phyloP scores from a whole-genome alignment of 306 rosid genomes.

The Cicer chorassanicum region DNA sequence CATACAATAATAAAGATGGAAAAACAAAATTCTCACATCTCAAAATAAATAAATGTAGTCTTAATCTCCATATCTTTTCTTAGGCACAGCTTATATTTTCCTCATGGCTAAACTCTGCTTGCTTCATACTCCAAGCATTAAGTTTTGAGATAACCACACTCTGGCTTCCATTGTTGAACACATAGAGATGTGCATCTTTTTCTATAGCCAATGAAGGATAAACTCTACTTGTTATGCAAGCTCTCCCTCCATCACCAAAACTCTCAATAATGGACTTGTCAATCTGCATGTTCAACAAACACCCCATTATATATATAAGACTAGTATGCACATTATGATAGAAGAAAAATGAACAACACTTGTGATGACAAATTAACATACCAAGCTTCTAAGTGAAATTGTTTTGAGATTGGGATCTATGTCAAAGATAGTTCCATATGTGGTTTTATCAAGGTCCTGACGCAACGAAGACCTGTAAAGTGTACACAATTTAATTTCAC shows the following conservation, averaged over 20 bases:
- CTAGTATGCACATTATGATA: conserved; percentile 6
- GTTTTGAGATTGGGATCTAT: conserved; percentile 51
- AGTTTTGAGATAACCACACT: conserved; percentile 52
- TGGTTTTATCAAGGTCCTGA: conserved; percentile 57
- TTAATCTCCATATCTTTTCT: conserved; percentile 29
- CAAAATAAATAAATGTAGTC: neutral
- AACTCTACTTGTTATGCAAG: conserved; percentile 67
- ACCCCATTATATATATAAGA: neutral
- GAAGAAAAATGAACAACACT: neutral
- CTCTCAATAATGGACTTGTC: conserved; percentile 75
- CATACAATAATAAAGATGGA: conserved; percentile 14
- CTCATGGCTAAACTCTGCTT: conserved; percentile 48
- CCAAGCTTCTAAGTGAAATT: conserved; percentile 73
- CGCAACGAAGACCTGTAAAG: conserved; percentile 65
- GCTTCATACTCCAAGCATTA: conserved; percentile 73
- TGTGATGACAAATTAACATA: conserved; percentile 27
- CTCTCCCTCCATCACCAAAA: conserved; percentile 73
- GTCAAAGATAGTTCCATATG: conserved; percentile 63
- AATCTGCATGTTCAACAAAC: conserved; percentile 55
- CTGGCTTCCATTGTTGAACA: conserved; percentile 63
- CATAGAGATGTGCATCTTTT: conserved; percentile 60
- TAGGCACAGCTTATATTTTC: conserved; percentile 28
- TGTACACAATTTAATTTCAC: conserved; percentile 8
- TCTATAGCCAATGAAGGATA: conserved; percentile 64
- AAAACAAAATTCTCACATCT: neutral